phyloP scores from a whole-genome alignment of 2,329 filamentous ascomycete species.

The Monilinia fructigena region DNA sequence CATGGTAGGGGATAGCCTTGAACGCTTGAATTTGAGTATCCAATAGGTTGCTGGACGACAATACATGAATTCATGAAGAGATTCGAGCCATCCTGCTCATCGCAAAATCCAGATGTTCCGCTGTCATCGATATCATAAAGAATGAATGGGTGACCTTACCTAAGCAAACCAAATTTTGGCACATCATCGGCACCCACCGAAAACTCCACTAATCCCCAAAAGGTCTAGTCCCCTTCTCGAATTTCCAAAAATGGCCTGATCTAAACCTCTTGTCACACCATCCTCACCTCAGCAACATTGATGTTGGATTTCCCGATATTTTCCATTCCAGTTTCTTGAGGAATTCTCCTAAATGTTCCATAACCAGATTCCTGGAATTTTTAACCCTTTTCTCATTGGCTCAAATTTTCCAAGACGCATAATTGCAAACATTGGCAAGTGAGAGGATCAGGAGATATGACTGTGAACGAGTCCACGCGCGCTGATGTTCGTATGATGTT shows the following conservation, averaged over 20 bases:
- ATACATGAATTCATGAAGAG: not conserved
- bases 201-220: not conserved
- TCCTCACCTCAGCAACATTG: not conserved
- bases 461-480: not conserved
- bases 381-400: not conserved
- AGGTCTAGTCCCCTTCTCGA: not conserved
- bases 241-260: not conserved
- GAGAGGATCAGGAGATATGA: slow-evolving; percentile 9
- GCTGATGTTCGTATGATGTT: slow-evolving; percentile 9
- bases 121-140: not conserved
- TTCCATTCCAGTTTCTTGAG: not conserved
- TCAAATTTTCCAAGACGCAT: not conserved
- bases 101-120: not conserved
- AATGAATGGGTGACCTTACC: not conserved
- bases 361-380: not conserved
- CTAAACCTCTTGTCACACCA: slow-evolving; percentile 7
- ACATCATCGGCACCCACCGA: not conserved
- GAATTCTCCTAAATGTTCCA: not conserved
- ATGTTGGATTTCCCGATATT: not conserved
- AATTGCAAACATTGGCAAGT: not conserved
- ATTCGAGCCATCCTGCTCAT: not conserved
- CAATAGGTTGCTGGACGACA: not conserved
- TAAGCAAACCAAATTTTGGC: not conserved
- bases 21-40: not conserved
- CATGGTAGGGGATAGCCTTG: no score